Evolutionary conservation across 371 early-diverging fungal species (phyloP).

Genomic region (Apophysomyces elegans): DNA sequence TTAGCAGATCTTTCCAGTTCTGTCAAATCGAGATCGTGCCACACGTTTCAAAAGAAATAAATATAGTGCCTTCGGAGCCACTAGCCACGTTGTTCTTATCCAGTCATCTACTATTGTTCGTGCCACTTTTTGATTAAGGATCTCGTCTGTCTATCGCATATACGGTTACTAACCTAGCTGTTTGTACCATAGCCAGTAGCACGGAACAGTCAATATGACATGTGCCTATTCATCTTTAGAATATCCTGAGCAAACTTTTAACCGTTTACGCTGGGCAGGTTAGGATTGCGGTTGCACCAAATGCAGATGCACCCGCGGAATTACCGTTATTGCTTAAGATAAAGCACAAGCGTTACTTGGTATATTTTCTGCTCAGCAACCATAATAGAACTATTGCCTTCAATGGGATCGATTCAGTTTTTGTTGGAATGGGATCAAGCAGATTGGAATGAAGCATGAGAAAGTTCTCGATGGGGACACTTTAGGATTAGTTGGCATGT

Average conservation of each 20-base stretch:
- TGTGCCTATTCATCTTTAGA: neutral
- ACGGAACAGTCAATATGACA: too few species aligned
- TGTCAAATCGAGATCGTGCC: slow-evolving; percentile 11
- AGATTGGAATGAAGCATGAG: too few species aligned
- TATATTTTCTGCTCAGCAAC: too few species aligned
- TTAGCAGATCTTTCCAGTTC: slow-evolving; percentile 12
- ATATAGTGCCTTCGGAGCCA: neutral
- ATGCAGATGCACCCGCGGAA: neutral
- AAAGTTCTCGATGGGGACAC: too few species aligned
- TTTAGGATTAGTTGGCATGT: too few species aligned
- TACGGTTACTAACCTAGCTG: neutral
- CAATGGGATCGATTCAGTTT: too few species aligned
- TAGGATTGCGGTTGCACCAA: slow-evolving; percentile 3
- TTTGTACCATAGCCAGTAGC: neutral
- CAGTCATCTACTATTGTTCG: neutral
- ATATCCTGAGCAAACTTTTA: neutral
- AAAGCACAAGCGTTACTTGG: too few species aligned
- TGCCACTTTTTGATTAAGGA: neutral
- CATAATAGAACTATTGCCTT: too few species aligned
- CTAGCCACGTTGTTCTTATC: neutral
- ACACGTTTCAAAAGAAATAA: neutral
- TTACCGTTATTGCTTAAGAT: neutral
- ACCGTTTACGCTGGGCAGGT: neutral
- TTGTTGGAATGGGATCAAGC: too few species aligned
- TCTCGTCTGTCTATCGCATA: neutral